Evolutionary conservation across 108 stramenopile genomes (phyloP).

Genomic region (Conticribra guillardii): DNA sequence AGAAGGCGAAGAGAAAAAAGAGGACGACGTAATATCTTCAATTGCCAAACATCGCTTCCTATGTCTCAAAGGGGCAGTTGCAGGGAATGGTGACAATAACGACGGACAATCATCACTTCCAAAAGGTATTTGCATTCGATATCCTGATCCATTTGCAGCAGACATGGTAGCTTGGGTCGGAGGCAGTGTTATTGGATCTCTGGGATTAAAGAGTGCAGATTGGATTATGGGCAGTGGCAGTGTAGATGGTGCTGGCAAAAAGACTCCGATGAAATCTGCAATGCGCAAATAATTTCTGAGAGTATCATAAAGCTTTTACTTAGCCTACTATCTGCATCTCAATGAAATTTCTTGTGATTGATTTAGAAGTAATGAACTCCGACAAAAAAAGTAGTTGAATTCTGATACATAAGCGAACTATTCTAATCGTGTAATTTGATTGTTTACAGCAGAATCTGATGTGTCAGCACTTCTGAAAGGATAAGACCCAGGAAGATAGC

Average conservation of each 20-base stretch:
- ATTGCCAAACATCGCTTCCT: conserved; percentile 32
- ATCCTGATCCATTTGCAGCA: conserved; percentile 44
- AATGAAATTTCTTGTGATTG: too few species aligned
- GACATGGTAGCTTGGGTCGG: conserved; percentile 35
- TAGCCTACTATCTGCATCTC: too few species aligned
- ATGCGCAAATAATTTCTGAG: too few species aligned
- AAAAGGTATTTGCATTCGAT: conserved; percentile 29
- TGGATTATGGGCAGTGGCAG: conserved; percentile 5
- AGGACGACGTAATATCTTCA: conserved; percentile 21
- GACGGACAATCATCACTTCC: not conserved
- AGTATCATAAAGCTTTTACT: too few species aligned
- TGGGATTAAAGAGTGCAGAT: conserved; percentile 20
- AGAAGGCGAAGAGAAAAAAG: conserved; percentile 38
- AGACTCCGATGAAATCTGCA: too few species aligned
- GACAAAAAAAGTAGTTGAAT: too few species aligned
- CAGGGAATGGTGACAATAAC: not conserved
- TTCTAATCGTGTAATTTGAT: too few species aligned
- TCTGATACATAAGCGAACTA: too few species aligned
- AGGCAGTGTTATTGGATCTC: conserved; percentile 38
- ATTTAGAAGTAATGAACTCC: too few species aligned
- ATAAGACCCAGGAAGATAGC: too few species aligned
- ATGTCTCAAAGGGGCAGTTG: conserved; percentile 11
- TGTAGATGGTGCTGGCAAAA: not conserved
- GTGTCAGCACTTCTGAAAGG: too few species aligned
- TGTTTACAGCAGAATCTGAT: too few species aligned